Percentiles rank a stretch among this genome's conserved stretches.
These are phyloP conservation scores for Tetradesmus lagerheimii DNA, from an alignment of 139 green algal species.

Conservation along the genomic window DNA sequence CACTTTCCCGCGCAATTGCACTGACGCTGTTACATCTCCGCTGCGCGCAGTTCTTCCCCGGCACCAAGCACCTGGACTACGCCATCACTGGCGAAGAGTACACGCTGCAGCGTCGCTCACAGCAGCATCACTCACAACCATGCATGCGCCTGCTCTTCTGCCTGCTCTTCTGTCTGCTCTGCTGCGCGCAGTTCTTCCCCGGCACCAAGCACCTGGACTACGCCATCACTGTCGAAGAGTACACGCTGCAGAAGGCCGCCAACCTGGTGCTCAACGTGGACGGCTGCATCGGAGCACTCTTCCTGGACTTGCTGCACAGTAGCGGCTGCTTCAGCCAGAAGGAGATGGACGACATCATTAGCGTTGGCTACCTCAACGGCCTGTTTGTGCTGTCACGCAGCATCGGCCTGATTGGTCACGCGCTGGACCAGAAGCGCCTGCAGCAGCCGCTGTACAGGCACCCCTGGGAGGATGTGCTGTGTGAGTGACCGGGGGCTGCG, in stretches of 20 bases:
- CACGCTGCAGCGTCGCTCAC: constrained; percentile 68
- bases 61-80: constrained; percentile 92
- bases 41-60: constrained; percentile 84
- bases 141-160: background rate
- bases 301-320: constrained; percentile 92
- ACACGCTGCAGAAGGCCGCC: constrained; percentile 92
- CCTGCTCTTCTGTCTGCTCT: background rate
- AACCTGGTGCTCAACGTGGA: constrained; percentile 95
- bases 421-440: constrained; percentile 95
- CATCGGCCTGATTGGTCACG: constrained; percentile 96
- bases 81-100: constrained; percentile 91
- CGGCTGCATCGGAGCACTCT: constrained; percentile 93
- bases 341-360: constrained; percentile 67
- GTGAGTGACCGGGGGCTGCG: background rate
- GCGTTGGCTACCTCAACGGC: constrained; percentile 94
- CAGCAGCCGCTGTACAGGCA: constrained; percentile 93
- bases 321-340: constrained; percentile 61
- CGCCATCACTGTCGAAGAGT: constrained; percentile 88
- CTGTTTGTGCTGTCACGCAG: constrained; percentile 94
- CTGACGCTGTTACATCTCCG: background rate
- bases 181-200: constrained; percentile 83
- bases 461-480: constrained; percentile 87
- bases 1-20: too few species aligned
- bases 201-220: constrained; percentile 93
- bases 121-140: too few species aligned